These are phyloP conservation scores for Daldinia concentrica DNA, from an alignment of 495 filamentous ascomycete species.

Conservation along the genomic window DNA sequence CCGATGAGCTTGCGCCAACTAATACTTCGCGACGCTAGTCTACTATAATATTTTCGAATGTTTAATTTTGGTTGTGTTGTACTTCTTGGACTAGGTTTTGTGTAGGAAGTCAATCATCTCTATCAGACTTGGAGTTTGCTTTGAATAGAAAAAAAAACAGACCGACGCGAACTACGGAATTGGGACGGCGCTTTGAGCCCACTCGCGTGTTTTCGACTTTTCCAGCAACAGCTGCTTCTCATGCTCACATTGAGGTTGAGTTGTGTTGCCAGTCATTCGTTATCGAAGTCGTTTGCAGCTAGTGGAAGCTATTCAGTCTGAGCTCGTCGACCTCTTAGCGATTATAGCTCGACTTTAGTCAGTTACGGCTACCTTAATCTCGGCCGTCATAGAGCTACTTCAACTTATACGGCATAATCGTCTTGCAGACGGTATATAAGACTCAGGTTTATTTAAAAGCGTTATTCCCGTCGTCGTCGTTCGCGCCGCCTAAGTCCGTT, in stretches of 20 bases:
- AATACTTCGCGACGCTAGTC: slow-evolving; percentile 45
- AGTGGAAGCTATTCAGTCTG: slow-evolving; percentile 15
- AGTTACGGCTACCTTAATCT: too few relatives aligned
- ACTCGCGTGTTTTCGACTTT: slow-evolving; percentile 20
- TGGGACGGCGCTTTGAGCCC: slow-evolving; percentile 21
- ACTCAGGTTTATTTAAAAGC: too few relatives aligned
- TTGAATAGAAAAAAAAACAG: slow-evolving; percentile 18
- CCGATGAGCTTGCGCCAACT: slow-evolving; percentile 45
- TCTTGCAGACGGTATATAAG: too few relatives aligned
- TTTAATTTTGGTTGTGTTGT: slow-evolving; percentile 46
- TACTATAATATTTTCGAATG: slow-evolving; percentile 47
- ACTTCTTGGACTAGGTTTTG: slow-evolving; percentile 24
- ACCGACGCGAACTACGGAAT: slow-evolving; percentile 3
- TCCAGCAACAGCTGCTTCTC: slow-evolving; percentile 30
- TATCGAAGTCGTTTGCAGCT: slow-evolving; percentile 34
- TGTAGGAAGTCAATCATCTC: slow-evolving; percentile 17
- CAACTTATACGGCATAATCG: too few relatives aligned
- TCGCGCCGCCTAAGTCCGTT: too few relatives aligned
- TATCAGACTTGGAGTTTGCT: slow-evolving; percentile 32
- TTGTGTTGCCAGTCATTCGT: slow-evolving; percentile 45
- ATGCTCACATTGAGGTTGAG: slow-evolving; percentile 39
- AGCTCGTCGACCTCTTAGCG: background rate
- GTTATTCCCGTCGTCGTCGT: too few relatives aligned
- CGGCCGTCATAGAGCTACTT: too few relatives aligned
- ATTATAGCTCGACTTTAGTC: too few relatives aligned